A percentile compares a stretch with the other conserved stretches of the same genome.
These are phyloP conservation scores for Biscogniauxia marginata DNA, from an alignment of 2,329 filamentous ascomycete genomes.

Conservation along the genomic window DNA sequence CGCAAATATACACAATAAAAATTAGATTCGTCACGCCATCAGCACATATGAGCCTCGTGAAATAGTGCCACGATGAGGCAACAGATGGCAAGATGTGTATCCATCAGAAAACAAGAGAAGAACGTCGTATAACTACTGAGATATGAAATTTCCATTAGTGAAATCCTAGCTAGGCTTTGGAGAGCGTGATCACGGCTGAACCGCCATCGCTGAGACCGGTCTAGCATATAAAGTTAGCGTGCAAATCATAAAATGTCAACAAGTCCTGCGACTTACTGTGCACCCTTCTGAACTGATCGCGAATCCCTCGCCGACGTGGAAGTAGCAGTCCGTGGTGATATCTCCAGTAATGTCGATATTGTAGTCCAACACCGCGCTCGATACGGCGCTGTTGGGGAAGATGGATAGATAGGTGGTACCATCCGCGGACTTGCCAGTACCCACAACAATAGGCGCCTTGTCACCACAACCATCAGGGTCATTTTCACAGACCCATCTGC, in stretches of 20 bases:
- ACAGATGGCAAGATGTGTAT: constrained; percentile 34
- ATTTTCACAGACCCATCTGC: constrained; percentile 64
- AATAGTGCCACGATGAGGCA: constrained; percentile 22
- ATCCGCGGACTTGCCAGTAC: constrained; percentile 66
- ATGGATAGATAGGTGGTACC: constrained; percentile 77
- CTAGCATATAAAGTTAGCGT: constrained; percentile 33
- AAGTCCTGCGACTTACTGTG: constrained; percentile 64
- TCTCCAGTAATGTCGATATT: constrained; percentile 75
- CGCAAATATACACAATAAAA: constrained; percentile 35
- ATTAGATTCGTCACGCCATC: constrained; percentile 33
- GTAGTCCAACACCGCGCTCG: constrained; percentile 67
- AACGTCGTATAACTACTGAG: constrained; percentile 24
- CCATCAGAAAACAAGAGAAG: constrained; percentile 33
- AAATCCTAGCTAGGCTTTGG: constrained; percentile 25
- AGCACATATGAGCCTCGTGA: constrained; percentile 22
- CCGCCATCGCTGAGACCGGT: constrained; percentile 42
- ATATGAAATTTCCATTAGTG: constrained; percentile 15
- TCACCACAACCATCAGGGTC: constrained; percentile 66
- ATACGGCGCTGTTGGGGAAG: constrained; percentile 81
- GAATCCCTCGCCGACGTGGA: constrained; percentile 60
- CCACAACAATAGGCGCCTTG: constrained; percentile 84
- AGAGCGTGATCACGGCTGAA: constrained; percentile 45
- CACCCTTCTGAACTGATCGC: constrained; percentile 63
- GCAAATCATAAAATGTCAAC: constrained; percentile 8
- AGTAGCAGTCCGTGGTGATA: constrained; percentile 58